Base-by-base conservation (phyloP, 2,329 filamentous ascomycete genomes). In the Hypoxylon sp. region DNA sequence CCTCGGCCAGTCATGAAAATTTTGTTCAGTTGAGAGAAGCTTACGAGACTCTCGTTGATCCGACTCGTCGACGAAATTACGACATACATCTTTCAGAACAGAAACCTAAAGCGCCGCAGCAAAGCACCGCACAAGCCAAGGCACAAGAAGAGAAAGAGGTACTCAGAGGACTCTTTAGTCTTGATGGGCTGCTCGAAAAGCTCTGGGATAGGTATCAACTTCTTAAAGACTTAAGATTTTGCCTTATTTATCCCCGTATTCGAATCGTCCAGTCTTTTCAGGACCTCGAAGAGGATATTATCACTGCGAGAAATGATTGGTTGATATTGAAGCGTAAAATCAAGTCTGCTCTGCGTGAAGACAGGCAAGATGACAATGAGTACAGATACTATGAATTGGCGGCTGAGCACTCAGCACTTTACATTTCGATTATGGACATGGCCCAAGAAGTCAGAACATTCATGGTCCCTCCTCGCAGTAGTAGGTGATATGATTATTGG, bases 21-120 rank as follows among this genome's bases (percentile, higher is more conserved):
- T 65, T 57, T 19, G 14, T 52, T 23, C 27, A 16, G 39, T 32
- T 61, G 30, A 52, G 12, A 47, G 48, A 61, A 37, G 62, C 46
- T 19, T 56, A 56, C n/a, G 51, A 61, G 7, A 61, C 39, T 21
- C 51, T 65, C 14, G 16, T 16, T 8, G 52, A 61, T 27, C 47
- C 46, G 3, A 5, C 4, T 52, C 30, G 27, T 37, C 46, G 45
- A 37, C 46, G 5, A 12, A 27, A 21, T 1, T 63, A 59, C 37
- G 54, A 63, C 12, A 50, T 14, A 7, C 7, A 46, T 12, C 25
- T 39, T 12, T 27, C 25, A 12, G 2, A 27, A 12, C 16, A 43
- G 25, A 32, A 34, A 25, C 19, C 12, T 19, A 2, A 41, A 19
- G 19, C 19, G 32, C 21, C 32, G 2, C 23, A 30, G 30, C 14